Evolutionary conservation across 1,139 yeast species (phyloP).

Genomic region (Yamadazyma pseudoaaseri): DNA sequence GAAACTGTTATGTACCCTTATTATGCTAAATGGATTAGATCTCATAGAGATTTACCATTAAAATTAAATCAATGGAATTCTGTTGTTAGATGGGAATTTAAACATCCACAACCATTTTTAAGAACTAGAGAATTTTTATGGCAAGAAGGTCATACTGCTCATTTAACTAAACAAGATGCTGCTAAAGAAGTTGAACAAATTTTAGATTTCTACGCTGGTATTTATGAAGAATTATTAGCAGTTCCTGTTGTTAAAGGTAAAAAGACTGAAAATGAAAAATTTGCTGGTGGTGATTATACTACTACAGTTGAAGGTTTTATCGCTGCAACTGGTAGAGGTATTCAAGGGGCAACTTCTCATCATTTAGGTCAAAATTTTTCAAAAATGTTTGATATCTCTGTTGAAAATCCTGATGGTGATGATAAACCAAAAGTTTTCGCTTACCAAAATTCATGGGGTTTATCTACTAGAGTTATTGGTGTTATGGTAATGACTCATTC

Average conservation of each 20-base stretch:
- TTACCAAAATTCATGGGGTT: slow-evolving; percentile 99
- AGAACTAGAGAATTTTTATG: slow-evolving; percentile 99
- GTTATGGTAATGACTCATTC: slow-evolving; percentile 99
- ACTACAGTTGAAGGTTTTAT: slow-evolving; percentile 96
- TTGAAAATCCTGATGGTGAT: slow-evolving; percentile 89
- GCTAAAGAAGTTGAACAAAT: slow-evolving; percentile 81
- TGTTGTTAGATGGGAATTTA: slow-evolving; percentile 99
- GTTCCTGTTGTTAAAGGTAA: slow-evolving; percentile 96
- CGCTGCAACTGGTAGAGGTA: slow-evolving; percentile 99
- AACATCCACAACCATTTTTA: slow-evolving; percentile 98
- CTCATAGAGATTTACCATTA: slow-evolving; percentile 96
- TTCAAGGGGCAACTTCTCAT: slow-evolving; percentile 98
- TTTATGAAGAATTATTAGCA: slow-evolving; percentile 90
- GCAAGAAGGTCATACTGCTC: slow-evolving; percentile 99
- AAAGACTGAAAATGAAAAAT: slow-evolving; percentile 96
- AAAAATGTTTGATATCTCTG: slow-evolving; percentile 94
- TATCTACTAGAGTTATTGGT: slow-evolving; percentile 97
- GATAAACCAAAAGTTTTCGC: slow-evolving; percentile 86
- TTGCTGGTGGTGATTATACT: slow-evolving; percentile 96
- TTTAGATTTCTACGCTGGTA: slow-evolving; percentile 78
- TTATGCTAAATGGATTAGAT: slow-evolving; percentile 98
- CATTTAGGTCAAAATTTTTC: slow-evolving; percentile 98
- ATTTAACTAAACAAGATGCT: slow-evolving; percentile 78
- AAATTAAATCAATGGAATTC: slow-evolving; percentile 99
- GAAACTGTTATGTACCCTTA: slow-evolving; percentile 99